phyloP scores from a whole-genome alignment of 345 rosid species.

The Lenwebbia sp. region DNA sequence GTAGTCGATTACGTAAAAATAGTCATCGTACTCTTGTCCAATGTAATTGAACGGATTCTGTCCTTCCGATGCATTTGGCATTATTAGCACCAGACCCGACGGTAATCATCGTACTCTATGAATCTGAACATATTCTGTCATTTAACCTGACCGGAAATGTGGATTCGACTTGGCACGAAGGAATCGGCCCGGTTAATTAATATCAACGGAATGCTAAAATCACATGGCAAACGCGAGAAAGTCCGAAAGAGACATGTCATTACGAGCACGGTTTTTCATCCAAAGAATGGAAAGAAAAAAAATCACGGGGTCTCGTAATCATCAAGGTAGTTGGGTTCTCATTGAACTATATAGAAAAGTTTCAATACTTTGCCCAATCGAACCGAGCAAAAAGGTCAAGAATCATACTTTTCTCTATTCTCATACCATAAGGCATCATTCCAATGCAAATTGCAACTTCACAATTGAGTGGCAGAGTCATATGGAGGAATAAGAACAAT shows the following conservation, averaged over 20 bases:
- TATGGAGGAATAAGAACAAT: conserved; percentile 11
- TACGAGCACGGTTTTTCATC: neutral
- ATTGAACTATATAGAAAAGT: neutral
- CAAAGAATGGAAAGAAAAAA: too few relatives aligned
- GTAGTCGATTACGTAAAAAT: too few relatives aligned
- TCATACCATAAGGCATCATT: neutral
- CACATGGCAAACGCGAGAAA: neutral
- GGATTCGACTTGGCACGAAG: neutral
- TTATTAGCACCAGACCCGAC: neutral
- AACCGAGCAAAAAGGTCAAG: neutral
- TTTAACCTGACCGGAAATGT: neutral
- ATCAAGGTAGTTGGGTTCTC: neutral
- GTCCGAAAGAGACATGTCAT: neutral
- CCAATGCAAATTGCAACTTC: neutral
- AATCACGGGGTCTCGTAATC: neutral
- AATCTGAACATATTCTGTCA: neutral
- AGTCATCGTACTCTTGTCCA: neutral
- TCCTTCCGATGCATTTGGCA: neutral
- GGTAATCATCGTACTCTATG: neutral
- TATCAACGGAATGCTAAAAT: neutral
- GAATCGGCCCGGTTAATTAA: neutral
- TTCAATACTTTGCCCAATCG: neutral
- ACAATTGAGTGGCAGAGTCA: neutral
- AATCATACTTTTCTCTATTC: neutral
- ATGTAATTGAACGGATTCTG: neutral